Evolutionary conservation across 176 grass and related monocot genomes (phyloP).

Genomic region (Cocos nucifera): DNA sequence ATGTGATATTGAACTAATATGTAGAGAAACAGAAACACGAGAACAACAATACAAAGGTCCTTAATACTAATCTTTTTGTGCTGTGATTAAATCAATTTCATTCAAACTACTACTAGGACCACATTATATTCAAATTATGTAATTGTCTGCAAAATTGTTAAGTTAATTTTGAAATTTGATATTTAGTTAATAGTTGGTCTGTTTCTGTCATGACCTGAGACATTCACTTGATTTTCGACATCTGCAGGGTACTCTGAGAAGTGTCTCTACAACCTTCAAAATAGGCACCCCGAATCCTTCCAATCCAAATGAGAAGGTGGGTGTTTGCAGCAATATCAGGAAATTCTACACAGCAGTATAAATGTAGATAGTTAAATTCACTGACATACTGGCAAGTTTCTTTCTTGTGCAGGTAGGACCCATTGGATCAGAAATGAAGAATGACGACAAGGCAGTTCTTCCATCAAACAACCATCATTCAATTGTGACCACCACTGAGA

Average conservation of each 20-base stretch:
- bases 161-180: no score
- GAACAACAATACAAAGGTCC: no score
- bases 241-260: constrained; percentile 55
- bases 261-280: constrained; percentile 38
- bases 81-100: no score
- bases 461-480: constrained; percentile 19
- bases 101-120: no score
- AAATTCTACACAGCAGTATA: neutral
- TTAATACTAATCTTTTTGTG: no score
- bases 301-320: constrained; percentile 36
- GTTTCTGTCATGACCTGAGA: no score
- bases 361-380: constrained; percentile 6
- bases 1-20: no score
- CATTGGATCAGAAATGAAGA: neutral
- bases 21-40: no score
- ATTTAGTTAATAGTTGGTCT: no score
- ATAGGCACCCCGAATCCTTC: constrained; percentile 23
- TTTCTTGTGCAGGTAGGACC: constrained; percentile 3
- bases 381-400: constrained; percentile 2
- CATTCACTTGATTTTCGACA: neutral
- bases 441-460: constrained; percentile 19
- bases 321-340: constrained; percentile 4
- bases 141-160: no score
- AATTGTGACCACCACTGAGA: constrained; percentile 10
- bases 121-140: no score